phyloP scores from a whole-genome alignment of 345 rosid species.

The Salix purpurea region DNA sequence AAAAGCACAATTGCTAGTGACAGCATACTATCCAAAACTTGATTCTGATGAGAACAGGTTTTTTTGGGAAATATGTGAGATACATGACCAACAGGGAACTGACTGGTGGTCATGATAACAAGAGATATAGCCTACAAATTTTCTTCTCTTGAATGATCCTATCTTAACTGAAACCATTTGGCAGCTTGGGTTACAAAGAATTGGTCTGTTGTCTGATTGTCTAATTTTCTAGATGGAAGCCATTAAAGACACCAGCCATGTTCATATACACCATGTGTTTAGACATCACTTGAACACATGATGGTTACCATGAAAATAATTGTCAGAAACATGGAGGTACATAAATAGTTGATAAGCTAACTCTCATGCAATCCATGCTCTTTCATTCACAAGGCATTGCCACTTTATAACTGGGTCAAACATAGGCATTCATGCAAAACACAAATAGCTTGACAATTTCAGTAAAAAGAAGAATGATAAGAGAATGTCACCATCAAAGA shows the following conservation, averaged over 20 bases:
- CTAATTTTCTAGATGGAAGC: not conserved
- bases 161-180: not conserved
- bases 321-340: not conserved
- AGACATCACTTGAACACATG: conserved; percentile 1
- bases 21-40: not conserved
- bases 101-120: not conserved
- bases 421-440: not conserved
- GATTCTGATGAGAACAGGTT: not conserved
- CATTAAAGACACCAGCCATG: not conserved
- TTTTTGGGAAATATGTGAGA: not conserved
- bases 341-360: conserved; percentile 9
- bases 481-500: conserved; percentile 81
- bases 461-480: conserved; percentile 6
- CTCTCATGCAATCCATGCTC: not conserved
- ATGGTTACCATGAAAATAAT: conserved; percentile 1
- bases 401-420: conserved; percentile 6
- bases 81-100: not conserved
- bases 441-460: not conserved
- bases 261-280: not conserved
- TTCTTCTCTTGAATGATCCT: not conserved
- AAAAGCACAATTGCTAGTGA: not conserved
- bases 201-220: not conserved
- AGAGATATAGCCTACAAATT: not conserved
- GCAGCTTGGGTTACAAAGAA: not conserved
- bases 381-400: conserved; percentile 5